These are phyloP conservation scores for Cladosporium sp. DNA, from an alignment of 2,329 filamentous ascomycete species.

Conservation along the genomic window DNA sequence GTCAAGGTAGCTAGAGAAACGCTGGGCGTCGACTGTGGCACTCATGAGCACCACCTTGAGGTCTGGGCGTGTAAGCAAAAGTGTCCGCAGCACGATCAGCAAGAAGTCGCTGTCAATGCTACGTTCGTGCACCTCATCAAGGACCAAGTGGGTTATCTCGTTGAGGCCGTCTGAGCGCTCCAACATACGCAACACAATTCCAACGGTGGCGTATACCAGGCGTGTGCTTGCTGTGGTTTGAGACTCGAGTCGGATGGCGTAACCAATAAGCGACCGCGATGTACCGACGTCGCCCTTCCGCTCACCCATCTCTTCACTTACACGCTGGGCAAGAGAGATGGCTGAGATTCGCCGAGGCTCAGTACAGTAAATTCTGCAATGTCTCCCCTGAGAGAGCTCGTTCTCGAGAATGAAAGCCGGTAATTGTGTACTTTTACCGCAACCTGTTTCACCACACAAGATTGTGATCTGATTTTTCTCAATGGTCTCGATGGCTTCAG, in stretches of 20 bases:
- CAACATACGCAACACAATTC: constrained; percentile 97
- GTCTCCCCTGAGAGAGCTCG: constrained; percentile 69
- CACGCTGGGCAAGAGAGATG: constrained; percentile 84
- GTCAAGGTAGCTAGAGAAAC: constrained; percentile 82
- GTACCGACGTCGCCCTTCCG: constrained; percentile 75
- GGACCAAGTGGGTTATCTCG: constrained; percentile 86
- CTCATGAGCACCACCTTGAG: constrained; percentile 96
- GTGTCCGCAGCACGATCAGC: constrained; percentile 79
- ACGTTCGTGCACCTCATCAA: constrained; percentile 97
- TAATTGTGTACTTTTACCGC: constrained; percentile 96
- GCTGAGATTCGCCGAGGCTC: constrained; percentile 94
- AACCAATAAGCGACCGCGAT: constrained; percentile 76
- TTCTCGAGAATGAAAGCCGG: constrained; percentile 89
- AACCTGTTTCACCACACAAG: constrained; percentile 93
- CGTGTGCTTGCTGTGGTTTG: constrained; percentile 76
- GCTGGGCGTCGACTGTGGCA: constrained; percentile 86
- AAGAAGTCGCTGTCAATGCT: constrained; percentile 96
- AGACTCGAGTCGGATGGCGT: constrained; percentile 87
- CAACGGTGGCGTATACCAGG: constrained; percentile 78
- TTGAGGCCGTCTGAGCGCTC: constrained; percentile 79
- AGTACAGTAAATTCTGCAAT: constrained; percentile 91
- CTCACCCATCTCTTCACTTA: constrained; percentile 92
- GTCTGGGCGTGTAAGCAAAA: constrained; percentile 69
- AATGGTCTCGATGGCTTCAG: constrained; percentile 70
- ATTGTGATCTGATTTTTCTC: constrained; percentile 80